phyloP scores from a whole-genome alignment of 2,329 filamentous ascomycete species.

The Eurotiales sp. region DNA sequence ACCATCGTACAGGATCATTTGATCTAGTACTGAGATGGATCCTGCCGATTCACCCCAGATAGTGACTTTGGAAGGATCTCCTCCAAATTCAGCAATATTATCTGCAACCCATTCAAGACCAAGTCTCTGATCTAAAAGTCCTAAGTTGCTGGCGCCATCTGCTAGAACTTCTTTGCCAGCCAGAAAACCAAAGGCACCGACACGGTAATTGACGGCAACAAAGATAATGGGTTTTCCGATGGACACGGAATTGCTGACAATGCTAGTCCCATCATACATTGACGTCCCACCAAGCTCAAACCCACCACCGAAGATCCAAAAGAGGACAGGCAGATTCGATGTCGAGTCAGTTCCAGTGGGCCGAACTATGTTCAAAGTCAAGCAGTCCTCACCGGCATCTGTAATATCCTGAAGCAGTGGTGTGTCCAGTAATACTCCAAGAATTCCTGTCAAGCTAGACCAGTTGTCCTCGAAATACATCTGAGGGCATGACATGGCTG shows the following conservation, averaged over 20 bases:
- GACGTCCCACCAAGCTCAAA: constrained; percentile 46
- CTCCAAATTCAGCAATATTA: constrained; percentile 73
- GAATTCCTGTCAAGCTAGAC: constrained; percentile 39
- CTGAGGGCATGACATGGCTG: constrained; percentile 66
- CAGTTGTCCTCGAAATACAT: constrained; percentile 55
- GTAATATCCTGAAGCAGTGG: constrained; percentile 56
- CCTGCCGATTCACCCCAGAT: constrained; percentile 74
- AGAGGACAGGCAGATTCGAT: constrained; percentile 62
- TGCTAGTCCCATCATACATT: constrained; percentile 32
- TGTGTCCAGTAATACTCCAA: constrained; percentile 51
- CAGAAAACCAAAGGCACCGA: constrained; percentile 71
- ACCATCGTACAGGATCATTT: constrained; percentile 71
- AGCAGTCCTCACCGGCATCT: constrained; percentile 60
- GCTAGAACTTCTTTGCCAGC: constrained; percentile 63
- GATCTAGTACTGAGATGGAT: constrained; percentile 69
- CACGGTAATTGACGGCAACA: constrained; percentile 73
- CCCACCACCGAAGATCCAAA: constrained; percentile 68
- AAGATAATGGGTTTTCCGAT: constrained; percentile 65
- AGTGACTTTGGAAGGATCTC: constrained; percentile 72
- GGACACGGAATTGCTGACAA: constrained; percentile 37
- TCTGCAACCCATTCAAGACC: constrained; percentile 73
- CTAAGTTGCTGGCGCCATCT: constrained; percentile 67
- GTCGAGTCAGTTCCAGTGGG: constrained; percentile 53
- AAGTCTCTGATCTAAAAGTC: constrained; percentile 68
- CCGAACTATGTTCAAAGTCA: constrained; percentile 59